Conservation (phyloP, 768 basidiomycete genomes). For the Exsudoporus frostii region DNA sequence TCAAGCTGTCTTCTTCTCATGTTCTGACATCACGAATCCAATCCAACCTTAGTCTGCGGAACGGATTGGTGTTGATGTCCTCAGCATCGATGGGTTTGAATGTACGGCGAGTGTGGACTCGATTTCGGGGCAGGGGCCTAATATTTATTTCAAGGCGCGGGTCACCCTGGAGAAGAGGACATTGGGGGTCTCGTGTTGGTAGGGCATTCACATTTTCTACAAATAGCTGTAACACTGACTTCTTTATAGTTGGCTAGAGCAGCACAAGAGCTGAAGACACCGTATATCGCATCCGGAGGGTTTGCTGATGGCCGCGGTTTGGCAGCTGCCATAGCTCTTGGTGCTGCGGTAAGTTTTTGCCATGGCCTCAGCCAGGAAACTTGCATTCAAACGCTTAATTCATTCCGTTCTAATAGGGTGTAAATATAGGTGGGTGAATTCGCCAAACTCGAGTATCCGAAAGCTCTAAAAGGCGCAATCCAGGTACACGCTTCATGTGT, state of each 20-base stretch:
- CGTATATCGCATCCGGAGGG: conserved; percentile 90
- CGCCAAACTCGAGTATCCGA: neutral
- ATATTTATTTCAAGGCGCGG: conserved; percentile 59
- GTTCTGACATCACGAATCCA: neutral
- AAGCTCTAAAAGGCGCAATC: neutral
- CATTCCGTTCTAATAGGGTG: conserved; percentile 46
- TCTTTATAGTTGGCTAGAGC: conserved; percentile 72
- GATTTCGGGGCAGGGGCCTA: conserved; percentile 1
- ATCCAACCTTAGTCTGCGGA: conserved; percentile 49
- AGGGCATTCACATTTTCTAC: neutral
- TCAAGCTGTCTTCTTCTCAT: conserved; percentile 24
- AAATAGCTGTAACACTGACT: neutral
- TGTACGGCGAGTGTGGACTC: conserved; percentile 43
- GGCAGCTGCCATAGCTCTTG: conserved; percentile 76
- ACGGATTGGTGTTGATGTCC: conserved; percentile 75
- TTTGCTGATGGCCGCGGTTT: conserved; percentile 85
- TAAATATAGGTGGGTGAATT: conserved; percentile 65
- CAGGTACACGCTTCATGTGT: conserved; percentile 86
- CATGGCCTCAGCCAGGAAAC: neutral
- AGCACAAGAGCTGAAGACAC: conserved; percentile 75
- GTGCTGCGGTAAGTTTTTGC: conserved; percentile 60
- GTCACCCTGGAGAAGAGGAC: conserved; percentile 94
- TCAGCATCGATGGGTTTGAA: conserved; percentile 92
- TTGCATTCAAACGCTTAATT: neutral
- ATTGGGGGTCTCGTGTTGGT: conserved; percentile 86